Conservation (phyloP, 495 filamentous ascomycete genomes). For the Xanthoparmelia taractica region DNA sequence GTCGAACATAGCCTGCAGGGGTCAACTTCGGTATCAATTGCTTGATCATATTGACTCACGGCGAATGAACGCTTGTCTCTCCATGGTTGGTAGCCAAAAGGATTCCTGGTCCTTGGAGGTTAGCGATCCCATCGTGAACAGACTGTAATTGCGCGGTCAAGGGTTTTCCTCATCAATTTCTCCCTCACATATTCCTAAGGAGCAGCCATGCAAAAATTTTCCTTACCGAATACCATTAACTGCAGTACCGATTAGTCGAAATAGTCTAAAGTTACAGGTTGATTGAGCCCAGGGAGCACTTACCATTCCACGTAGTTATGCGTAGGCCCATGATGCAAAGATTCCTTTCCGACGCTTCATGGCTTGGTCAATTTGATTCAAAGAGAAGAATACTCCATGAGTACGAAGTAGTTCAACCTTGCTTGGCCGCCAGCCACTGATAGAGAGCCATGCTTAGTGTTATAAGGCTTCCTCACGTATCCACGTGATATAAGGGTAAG, state of each 20-base stretch:
- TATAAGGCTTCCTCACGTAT: neutral
- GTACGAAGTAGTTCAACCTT: neutral
- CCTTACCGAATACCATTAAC: slow-evolving; percentile 88
- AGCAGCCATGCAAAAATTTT: neutral
- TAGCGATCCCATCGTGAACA: neutral
- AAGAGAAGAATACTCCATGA: neutral
- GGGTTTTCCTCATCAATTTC: neutral
- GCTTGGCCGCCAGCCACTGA: neutral
- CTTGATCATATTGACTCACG: slow-evolving; percentile 33
- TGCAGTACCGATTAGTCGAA: slow-evolving; percentile 30
- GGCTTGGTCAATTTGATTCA: slow-evolving; percentile 19
- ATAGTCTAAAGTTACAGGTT: too few species aligned
- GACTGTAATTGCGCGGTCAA: neutral
- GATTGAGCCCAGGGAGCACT: slow-evolving; percentile 20
- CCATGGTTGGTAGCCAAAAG: slow-evolving; percentile 95
- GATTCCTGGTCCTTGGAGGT: slow-evolving; percentile 53
- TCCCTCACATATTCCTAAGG: neutral
- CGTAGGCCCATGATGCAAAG: slow-evolving; percentile 56
- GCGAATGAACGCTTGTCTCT: slow-evolving; percentile 75
- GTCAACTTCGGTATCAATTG: slow-evolving; percentile 8
- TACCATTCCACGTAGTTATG: slow-evolving; percentile 89
- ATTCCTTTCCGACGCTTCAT: slow-evolving; percentile 26
- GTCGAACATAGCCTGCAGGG: slow-evolving; percentile 75
- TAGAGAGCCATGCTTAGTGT: neutral
- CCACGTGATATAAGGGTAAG: neutral